Conservation (phyloP, 805 yeast species). For the Hanseniaspora hatyaiensis region DNA sequence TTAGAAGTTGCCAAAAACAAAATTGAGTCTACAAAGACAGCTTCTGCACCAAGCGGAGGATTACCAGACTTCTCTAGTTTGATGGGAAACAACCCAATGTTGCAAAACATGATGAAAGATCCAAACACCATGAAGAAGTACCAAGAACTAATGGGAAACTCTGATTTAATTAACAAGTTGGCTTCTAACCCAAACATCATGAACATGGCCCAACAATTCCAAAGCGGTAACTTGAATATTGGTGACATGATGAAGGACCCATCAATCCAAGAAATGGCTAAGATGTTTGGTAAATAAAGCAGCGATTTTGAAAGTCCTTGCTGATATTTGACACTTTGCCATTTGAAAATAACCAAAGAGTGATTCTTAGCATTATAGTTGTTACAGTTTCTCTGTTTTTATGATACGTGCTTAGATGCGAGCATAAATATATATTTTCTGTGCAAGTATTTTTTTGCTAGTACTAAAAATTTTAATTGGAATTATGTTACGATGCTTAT, state of each 20-base stretch:
- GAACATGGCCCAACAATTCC: slow-evolving; percentile 72
- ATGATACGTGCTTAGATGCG: no score
- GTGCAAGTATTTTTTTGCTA: no score
- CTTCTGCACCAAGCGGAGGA: slow-evolving; percentile 36
- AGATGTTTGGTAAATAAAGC: slow-evolving; percentile 50
- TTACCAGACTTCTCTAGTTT: slow-evolving; percentile 64
- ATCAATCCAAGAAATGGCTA: slow-evolving; percentile 60
- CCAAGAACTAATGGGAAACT: slow-evolving; percentile 76
- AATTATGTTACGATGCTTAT: no score
- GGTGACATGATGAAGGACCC: slow-evolving; percentile 73
- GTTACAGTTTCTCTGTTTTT: no score
- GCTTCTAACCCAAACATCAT: slow-evolving; percentile 71
- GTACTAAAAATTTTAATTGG: no score
- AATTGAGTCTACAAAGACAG: slow-evolving; percentile 39
- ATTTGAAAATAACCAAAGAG: no score
- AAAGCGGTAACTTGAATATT: slow-evolving; percentile 56
- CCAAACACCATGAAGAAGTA: slow-evolving; percentile 91
- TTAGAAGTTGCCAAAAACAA: slow-evolving; percentile 86
- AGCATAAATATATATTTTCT: no score
- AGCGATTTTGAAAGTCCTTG: no score
- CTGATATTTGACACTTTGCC: not conserved
- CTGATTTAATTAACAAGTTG: slow-evolving; percentile 58
- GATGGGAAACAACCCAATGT: slow-evolving; percentile 39
- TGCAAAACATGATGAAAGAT: slow-evolving; percentile 64
- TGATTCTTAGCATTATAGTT: no score